Base-by-base conservation (phyloP, 768 basidiomycete species). In the Pisolithus tinctorius region DNA sequence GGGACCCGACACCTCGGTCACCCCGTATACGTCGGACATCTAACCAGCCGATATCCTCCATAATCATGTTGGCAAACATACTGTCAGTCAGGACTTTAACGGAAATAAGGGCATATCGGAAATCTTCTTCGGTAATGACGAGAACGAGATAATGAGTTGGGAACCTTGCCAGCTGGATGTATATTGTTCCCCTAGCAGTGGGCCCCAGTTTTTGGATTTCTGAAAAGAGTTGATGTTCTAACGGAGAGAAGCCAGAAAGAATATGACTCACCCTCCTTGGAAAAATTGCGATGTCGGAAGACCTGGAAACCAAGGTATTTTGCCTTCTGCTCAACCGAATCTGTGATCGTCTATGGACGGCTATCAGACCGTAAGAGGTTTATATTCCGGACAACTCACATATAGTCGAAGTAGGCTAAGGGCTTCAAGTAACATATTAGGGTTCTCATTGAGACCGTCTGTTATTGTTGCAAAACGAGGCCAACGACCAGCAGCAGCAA, bases 301-400 rank as follows among this genome's bases (percentile, higher is more conserved):
- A 79, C 82, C 62, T 83, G 82, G 39, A 93, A 68, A n/a, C 93
- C 93, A 9, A 94, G 78, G 59, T 90, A 86, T 55, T 74, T 80
- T n/a, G 86, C 88, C 61, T 91, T 93, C 64, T 88, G 86, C 64
- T 93, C 90, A 9, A 85, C 80, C 14, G 86, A 75, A 50, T 92
- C 88, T 40, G 80, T 74, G 54, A 93, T 90, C 5, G 90, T 90
- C 93, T 94, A 56, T n/a, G 7, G n/a, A 13, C 45, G 36, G 50
- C 11, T 4, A 25, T 10, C 8, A 39, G 4, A 50, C 54, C 48
- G 48, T n/a, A 13, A 10, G 23, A 4, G 23, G 27, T 5, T 29
- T 23, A 48, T 34, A 29, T 48, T 20, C 40, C 14, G 40, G 25
- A 37, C 14, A 26, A 67, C 84, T 57, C 56, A 93, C 91, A 31